Evolutionary conservation across 805 yeast species (phyloP), one percentile per base, ranked within the genome.

Genomic region (Ogataea angusta): DNA sequence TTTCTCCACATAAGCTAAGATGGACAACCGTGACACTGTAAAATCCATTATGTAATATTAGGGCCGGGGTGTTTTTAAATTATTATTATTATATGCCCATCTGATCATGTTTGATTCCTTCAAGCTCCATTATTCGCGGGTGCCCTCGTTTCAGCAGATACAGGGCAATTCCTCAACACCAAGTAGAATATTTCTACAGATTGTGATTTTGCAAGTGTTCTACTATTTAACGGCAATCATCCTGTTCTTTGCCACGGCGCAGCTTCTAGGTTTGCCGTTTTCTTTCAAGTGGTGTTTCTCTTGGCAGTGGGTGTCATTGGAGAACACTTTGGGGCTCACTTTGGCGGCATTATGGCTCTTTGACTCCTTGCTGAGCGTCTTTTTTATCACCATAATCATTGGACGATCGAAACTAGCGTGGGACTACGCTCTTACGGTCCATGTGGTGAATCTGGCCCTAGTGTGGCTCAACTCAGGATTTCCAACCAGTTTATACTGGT

Each of bases 371-470:
- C 67, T 93, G 29, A 83, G 95, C 51, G 96, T 89, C 1, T 62
- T 87, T 9, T 88, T 87, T 57, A 80, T 91, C 56, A 87, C 95
- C 1, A 64, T 90, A 2, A 80, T 91, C 19, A 96, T 91, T 10
- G 96, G 98, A 0, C 70, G 98, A 42, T 85, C 95, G 30, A 93
- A 91, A 60, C 67, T 91, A 36, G 98, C 97, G 0, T 85, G 96
- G 85, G 99, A 91, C 64, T 91, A 93, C 67, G 96, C 96, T 9
- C 57, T 91, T n/a, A 93, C 99, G 0, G 78, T 91, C 12, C 96
- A 93, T 62, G 78, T 84, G 16, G 74, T 93, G 36, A 83, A 91
- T 63, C 62, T 91, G 17, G 38, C 80, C 3, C 79, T 87, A 3
- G 86, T 80, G 0, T 80, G 86, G 78, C 45, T 76, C 1, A 79